Evolutionary conservation across 345 rosid genomes (phyloP), one percentile per base, ranked within the genome.

Genomic region (Gossypium stocksii): DNA sequence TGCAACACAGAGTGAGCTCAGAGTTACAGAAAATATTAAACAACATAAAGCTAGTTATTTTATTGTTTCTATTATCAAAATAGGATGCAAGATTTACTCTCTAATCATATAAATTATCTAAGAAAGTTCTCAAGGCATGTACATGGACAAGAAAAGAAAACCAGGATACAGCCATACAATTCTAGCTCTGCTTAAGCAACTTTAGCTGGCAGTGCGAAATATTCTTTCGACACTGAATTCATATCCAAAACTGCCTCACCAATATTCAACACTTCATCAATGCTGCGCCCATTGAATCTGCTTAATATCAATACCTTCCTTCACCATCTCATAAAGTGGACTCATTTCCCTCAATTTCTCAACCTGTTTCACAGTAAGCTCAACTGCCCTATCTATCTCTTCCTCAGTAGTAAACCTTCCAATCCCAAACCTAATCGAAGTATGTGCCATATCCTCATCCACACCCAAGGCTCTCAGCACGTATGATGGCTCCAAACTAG

Each of bases 371-470:
- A 90, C 99, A 0, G 98, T 90, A 58, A 96, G 94, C 83, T 93
- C 91, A 2, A 89, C 65, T 0, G 99, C 98, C 83, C 77, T 86
- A 65, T 93, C 97, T 17, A 95, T 86, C 88, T 95, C 99, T 2
- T 79, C 94, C 82, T 91, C 90, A 0, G 97, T 91, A 2, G 99
- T 93, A 81, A 96, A 93, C 91, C 98, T 88, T 60, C 97, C 99
- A 74, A 93, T 90, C 45, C 99, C 99, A 19, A 91, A 96, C 84
- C 99, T 83, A 79, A 96, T 96, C 0, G 99, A 96, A 74, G 99
- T 89, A 79, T 88, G 98, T 2, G 97, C 98, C 98, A 96, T 93
- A 62, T 96, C 99, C 75, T 93, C 99, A 29, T 96, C 94, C n/a
- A 93, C 99, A 25, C 98, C 98, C 80, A 96, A 82, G 14, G 98